Percentiles rank a stretch among this genome's conserved stretches.
Conservation (phyloP, 2,329 filamentous ascomycete genomes). For the Didymella pomorum region DNA sequence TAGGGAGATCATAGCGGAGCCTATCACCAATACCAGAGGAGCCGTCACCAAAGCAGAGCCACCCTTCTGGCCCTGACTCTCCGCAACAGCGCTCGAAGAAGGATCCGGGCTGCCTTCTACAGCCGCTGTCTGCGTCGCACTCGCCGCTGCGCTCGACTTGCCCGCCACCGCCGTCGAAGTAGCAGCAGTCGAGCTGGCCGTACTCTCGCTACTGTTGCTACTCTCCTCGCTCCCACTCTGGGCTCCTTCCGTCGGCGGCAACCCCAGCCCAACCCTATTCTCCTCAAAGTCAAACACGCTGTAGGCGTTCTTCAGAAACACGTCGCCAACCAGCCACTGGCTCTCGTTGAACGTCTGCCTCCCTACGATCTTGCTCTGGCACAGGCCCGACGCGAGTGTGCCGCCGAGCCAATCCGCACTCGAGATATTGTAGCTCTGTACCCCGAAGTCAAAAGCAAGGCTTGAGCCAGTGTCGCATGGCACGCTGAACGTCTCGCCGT, state of each 20-base stretch:
- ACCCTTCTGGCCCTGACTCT: constrained; percentile 15
- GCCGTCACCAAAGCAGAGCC: not conserved
- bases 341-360: constrained; percentile 68
- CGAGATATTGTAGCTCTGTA: constrained; percentile 70
- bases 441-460: constrained; percentile 73
- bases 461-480: constrained; percentile 73
- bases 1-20: not conserved
- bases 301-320: constrained; percentile 91
- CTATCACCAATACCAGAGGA: not conserved
- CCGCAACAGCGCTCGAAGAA: constrained; percentile 6
- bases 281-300: constrained; percentile 81
- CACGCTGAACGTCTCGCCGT: constrained; percentile 71
- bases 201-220: not conserved
- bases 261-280: constrained; percentile 64
- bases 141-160: not conserved
- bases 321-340: constrained; percentile 83
- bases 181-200: not conserved
- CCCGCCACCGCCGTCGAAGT: not conserved
- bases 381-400: constrained; percentile 48
- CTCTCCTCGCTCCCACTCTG: constrained; percentile 1
- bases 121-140: constrained; percentile 7
- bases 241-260: too few relatives aligned
- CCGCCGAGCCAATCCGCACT: constrained; percentile 75
- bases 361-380: constrained; percentile 77
- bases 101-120: constrained; percentile 8